Evolutionary conservation across 345 rosid genomes (phyloP), one percentile per base, ranked within the genome.

Genomic region (Trapa incisa): DNA sequence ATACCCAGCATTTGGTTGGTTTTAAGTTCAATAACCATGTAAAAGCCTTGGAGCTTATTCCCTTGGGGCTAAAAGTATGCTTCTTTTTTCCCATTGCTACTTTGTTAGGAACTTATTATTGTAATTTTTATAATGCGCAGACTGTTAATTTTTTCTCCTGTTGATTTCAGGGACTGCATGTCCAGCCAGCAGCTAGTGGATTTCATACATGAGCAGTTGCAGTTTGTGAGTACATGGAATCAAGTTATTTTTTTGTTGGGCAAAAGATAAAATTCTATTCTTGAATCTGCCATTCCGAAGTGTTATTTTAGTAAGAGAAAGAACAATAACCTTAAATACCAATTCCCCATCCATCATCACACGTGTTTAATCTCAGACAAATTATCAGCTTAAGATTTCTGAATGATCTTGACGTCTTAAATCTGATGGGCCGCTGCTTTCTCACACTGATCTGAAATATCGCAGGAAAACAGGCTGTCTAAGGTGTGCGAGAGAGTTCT

Each of bases 161-260:
- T 15, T 73, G 43, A 71, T 77, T 80, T 75, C 87, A 94, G 99
- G 99, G 97, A 94, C 73, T 94, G 99, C 82, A 80, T 94, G 92
- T 79, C 99, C 52, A 88, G 97, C 87, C 99, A 91, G 77, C 94
- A 80, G 79, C 86, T 91, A 35, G 95, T 94, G 74, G 97, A 94
- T 84, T 94, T 87, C 68, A 72, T 94, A 64, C 92, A 89, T 37
- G 96, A 88, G 67, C 96, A 86, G 65, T 81, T 91, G 71, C 73
- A 74, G 1, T 67, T 68, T 65, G 99, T 91, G 83, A 68, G 87
- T 70, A 29, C 47, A 8, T 58, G 32, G 9, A 10, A 58, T 6
- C 15, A 37, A 9, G 11, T 6, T 32, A 8, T 3, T 4, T 57
- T 3, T 58, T 58, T 58, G 56, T 32, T 32, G 7, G 35, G 4